Base-by-base conservation (phyloP, 805 yeast genomes). In the Huiozyma sinensis region DNA sequence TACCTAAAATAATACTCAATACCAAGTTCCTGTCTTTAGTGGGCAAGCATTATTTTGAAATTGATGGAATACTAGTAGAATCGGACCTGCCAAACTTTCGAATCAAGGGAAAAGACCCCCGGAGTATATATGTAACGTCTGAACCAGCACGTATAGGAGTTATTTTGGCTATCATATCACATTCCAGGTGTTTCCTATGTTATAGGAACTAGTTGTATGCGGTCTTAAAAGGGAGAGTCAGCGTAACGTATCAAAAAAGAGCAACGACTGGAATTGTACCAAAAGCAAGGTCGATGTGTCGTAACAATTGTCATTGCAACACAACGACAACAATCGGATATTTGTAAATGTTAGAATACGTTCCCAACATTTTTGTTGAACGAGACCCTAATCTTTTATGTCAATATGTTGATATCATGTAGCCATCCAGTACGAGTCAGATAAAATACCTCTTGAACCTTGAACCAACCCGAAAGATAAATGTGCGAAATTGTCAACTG, bases 271-370 rank as follows among this genome's bases (percentile, higher is more conserved):
- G 53, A 35, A 51, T 54, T 29, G 36, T 53, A 2, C 51, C 70
- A 6, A 63, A 54, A 33, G 51, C 55, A 33, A 56, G 90, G 90
- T 1, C 88, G 89, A 2, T 83, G 83, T 55, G 85, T 17, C 89
- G 3, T 67, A 68, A 35, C 50, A 71, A 3, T 56, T 75, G 5
- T 73, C 79, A 1, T 63, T 76, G n/a, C 61, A 65, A 28, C 63
- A 66, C 38, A 80, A 71, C 51, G 73, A 76, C 40, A 71, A 73
- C 44, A 72, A 79, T 5, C 68, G 80, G 6, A 69, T 80, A 38
- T 48, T 83, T 27, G 82, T 89, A 6, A 88, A 87, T 40, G 90
- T 29, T 9, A 28, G 9, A 27, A 6, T 10, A 33, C 38, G 10
- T 40, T 32, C n/a, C 4, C n/a, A n/a, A n/a, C 34, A 10, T n/a